Evolutionary conservation across 306 rosid species (phyloP).

Genomic region (Prunus mira): DNA sequence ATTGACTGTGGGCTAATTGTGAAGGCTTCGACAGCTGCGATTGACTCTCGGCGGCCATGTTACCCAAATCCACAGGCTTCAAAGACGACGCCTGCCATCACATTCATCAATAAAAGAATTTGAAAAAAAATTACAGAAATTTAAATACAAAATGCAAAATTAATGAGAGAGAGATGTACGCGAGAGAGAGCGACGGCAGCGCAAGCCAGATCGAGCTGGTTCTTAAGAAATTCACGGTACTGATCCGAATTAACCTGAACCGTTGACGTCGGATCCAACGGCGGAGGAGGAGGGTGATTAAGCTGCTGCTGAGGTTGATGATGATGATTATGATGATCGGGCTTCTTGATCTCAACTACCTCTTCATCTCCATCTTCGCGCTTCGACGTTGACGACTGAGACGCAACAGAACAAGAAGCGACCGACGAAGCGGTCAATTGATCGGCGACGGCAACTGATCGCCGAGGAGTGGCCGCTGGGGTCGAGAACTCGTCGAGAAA

Average conservation of each 20-base stretch:
- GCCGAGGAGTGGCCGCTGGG: slow-evolving; percentile 19
- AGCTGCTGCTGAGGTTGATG: slow-evolving; percentile 8
- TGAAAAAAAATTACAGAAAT: neutral
- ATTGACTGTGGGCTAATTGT: slow-evolving; percentile 25
- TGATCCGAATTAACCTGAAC: slow-evolving; percentile 24
- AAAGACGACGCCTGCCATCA: slow-evolving; percentile 34
- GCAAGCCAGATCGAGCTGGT: slow-evolving; percentile 52
- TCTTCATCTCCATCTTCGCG: slow-evolving; percentile 38
- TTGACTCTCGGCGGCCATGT: slow-evolving; percentile 18
- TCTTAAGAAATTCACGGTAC: slow-evolving; percentile 42
- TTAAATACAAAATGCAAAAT: neutral
- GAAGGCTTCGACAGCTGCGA: slow-evolving; percentile 19
- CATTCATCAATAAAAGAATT: neutral
- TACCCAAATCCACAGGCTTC: slow-evolving; percentile 32
- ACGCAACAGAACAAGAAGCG: slow-evolving; percentile 28
- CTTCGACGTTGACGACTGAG: slow-evolving; percentile 48
- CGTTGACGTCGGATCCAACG: slow-evolving; percentile 24
- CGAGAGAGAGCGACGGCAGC: slow-evolving; percentile 53
- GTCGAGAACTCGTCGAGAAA: slow-evolving; percentile 42
- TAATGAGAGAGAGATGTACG: slow-evolving; percentile 19
- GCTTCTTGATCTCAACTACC: slow-evolving; percentile 41
- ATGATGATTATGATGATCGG: slow-evolving; percentile 22
- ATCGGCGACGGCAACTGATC: slow-evolving; percentile 14
- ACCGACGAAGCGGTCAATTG: slow-evolving; percentile 11
- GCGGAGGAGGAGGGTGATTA: slow-evolving; percentile 22